Percentiles rank a stretch among this genome's conserved stretches.
Conservation (phyloP, 1,284 basidiomycete species). For the Pholiota adiposa region DNA sequence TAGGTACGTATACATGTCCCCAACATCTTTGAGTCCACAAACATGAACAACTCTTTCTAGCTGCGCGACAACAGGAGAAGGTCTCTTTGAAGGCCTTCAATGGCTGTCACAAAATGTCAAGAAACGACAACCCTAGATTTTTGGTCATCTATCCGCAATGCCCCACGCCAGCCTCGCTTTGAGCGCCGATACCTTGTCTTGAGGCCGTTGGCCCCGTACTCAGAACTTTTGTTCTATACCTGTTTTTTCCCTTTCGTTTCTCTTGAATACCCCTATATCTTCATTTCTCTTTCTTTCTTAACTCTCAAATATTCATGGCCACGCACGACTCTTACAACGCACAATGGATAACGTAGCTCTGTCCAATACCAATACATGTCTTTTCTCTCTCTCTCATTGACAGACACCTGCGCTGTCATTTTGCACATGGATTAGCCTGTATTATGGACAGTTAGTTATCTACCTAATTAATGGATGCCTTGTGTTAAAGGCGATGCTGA, state of each 20-base stretch:
- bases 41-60: conserved; percentile 42
- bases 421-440: conserved; percentile 26
- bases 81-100: conserved; percentile 93
- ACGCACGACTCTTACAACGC: conserved; percentile 41
- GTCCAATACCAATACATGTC: conserved; percentile 30
- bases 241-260: conserved; percentile 30
- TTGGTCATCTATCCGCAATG: conserved; percentile 13
- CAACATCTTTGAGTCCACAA: conserved; percentile 1
- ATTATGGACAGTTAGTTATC: conserved; percentile 14
- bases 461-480: conserved; percentile 13
- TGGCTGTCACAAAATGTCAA: conserved; percentile 98
- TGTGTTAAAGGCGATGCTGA: conserved; percentile 10
- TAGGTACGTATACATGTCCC: conserved; percentile 68
- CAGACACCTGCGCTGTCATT: conserved; percentile 21
- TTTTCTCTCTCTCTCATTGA: conserved; percentile 20
- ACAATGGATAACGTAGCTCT: conserved; percentile 34
- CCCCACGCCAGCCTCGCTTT: conserved; percentile 17
- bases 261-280: conserved; percentile 26
- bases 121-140: conserved; percentile 72
- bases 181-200: conserved; percentile 24
- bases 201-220: conserved; percentile 13
- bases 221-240: conserved; percentile 26
- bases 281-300: conserved; percentile 12
- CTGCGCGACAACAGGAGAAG: conserved; percentile 95
- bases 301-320: conserved; percentile 40